Evolutionary conservation across 305 asterid species (phyloP), one percentile per base, ranked within the genome.

Genomic region (Fraxinus floribunda): DNA sequence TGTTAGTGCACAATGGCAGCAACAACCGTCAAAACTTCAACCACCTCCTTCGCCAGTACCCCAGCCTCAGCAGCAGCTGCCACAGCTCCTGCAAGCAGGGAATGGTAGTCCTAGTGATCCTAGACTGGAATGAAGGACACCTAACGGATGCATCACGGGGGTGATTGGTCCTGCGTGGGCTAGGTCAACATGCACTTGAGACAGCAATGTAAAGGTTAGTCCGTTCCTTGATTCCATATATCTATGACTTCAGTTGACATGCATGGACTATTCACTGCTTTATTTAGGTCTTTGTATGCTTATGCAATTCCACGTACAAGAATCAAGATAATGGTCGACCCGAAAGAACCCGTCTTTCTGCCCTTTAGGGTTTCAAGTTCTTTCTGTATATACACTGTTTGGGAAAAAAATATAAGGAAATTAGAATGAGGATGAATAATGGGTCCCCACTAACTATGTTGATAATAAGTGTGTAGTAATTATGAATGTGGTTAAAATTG

Each of bases 81-180:
- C 78, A 13, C 92, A 88, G 88, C 87, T 86, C 82, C 89, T 89
- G 70, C 88, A 87, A 86, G 87, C 91, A 24, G 95, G 92, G 83
- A 90, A 86, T 82, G 87, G 79, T 77, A 83, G 87, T 86, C 81
- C 93, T 29, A 78, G 88, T 81, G 93, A 92, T 85, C 85, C 90
- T 79, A 85, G 90, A 80, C 79, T 89, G 88, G 94, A 91, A 86
- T 91, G 92, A 94, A 83, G 79, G 83, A 46, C 60, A 7, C 80
- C 74, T 78, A 79, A 80, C 46, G 18, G 86, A 77, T 85, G 24
- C 82, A 78, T 89, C 76, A 82, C 52, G 38, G 77, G 64, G 81
- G 71, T 85, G 86, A 78, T 86, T 84, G 83, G 77, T 85, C 88
- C 86, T 83, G 83, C 88, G 84, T 85, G 34, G 73, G 55, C 75